Base-by-base conservation (phyloP, 768 basidiomycete species). In the Suillus fuscotomentosus region DNA sequence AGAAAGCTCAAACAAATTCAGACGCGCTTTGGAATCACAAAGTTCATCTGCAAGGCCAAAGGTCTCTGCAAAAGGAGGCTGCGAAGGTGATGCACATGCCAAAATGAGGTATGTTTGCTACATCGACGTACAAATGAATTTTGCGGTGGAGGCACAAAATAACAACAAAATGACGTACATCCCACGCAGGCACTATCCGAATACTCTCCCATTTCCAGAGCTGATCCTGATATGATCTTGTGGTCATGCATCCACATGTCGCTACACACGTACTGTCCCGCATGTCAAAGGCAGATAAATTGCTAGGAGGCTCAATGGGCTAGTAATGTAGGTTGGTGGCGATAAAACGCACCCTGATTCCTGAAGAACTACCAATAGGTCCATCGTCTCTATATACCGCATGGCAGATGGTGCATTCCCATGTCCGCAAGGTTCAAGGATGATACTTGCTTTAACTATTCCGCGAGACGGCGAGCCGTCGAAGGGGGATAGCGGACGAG, bases 271-370 rank as follows among this genome's bases (percentile, higher is more conserved):
- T 64, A 7, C 83, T 82, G 67, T 92, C 92, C n/a, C 76, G 70
- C 0, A 79, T 74, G 10, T 85, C 81, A 61, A 86, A 82, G 1
- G 88, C 73, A 31, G 82, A 83, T 22, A 92, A 70, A 63, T 83
- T 73, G 14, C 90, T 91, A 64, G 11, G 50, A 63, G 14, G 24
- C 60, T 39, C 39, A 11, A 50, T 68, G 60, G 66, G 61, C 66
- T 57, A 41, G 13, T n/a, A 39, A 22, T 61, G 53, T 31, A 27
- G 51, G 60, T 31, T 38, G 17, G 41, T 47, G 42, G 10, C 39
- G 39, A 15, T n/a, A 36, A 15, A 42, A 73, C 80, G 71, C 70
- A 92, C 92, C 92, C 92, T 48, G 84, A 81, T 68, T 85, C 81
- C 60, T 88, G 88, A 47, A 94, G 73, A 27, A 83, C 83, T 1